Percentiles rank a stretch among this genome's conserved stretches.
Evolutionary conservation across 495 filamentous ascomycete genomes (phyloP).

Genomic region (Podospora didyma): DNA sequence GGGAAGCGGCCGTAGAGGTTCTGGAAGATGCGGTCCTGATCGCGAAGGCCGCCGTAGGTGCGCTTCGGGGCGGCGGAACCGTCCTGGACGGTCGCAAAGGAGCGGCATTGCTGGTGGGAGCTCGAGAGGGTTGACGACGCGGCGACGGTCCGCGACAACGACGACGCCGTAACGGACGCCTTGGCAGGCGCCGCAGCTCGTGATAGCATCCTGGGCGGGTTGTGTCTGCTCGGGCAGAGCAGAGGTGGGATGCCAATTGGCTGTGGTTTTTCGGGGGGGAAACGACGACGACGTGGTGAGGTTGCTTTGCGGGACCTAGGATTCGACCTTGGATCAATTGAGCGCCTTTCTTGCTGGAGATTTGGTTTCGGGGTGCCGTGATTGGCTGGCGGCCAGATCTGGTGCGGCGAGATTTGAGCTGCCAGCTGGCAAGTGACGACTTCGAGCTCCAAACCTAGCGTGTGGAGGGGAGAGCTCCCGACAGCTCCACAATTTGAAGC

Average conservation of each 20-base stretch:
- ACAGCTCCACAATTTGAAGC: background rate
- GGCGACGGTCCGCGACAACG: conserved; percentile 35
- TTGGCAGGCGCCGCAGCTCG: conserved; percentile 42
- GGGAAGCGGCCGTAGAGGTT: conserved; percentile 94
- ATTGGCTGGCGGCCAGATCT: conserved; percentile 22
- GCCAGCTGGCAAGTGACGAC: background rate
- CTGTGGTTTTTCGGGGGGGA: conserved; percentile 11
- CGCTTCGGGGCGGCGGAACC: conserved; percentile 65
- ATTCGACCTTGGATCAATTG: conserved; percentile 14
- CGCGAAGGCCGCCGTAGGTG: conserved; percentile 78
- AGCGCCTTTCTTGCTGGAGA: conserved; percentile 23
- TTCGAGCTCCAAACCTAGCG: background rate
- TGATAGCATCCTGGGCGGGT: conserved; percentile 40
- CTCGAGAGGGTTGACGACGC: conserved; percentile 3
- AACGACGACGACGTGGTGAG: conserved; percentile 3
- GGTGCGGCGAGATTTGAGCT: conserved; percentile 8
- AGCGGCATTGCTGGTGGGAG: conserved; percentile 21
- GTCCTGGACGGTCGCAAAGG: conserved; percentile 88
- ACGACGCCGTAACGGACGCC: conserved; percentile 37
- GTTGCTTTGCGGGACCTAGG: conserved; percentile 12
- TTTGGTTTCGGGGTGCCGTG: conserved; percentile 22
- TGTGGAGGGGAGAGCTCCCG: background rate
- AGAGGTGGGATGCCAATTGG: conserved; percentile 40
- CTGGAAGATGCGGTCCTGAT: conserved; percentile 98
- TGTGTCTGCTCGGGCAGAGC: conserved; percentile 43